Evolutionary conservation across 139 green algal species (phyloP), one percentile per base, ranked within the genome.

Genomic region (Asterochloris sp.): DNA sequence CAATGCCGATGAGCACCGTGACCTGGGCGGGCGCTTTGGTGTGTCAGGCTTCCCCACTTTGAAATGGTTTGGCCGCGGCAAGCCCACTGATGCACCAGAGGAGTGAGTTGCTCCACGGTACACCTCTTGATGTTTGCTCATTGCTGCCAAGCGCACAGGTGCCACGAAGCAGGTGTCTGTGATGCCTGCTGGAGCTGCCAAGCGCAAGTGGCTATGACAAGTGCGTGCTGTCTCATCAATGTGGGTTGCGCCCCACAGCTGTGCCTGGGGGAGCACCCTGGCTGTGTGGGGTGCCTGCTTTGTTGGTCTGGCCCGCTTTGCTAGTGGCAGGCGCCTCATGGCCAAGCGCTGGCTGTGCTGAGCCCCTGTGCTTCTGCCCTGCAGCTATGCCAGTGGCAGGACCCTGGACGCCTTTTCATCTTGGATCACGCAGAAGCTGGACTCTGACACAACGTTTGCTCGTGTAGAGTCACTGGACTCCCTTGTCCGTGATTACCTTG

Each of bases 21-120:
- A 63, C 0, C 68, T 98, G 64, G 94, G 94, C 21, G 86, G 92
- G 76, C 82, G 81, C 21, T 98, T 95, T 87, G 93, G 84, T 17
- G 93, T 98, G 15, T 28, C 74, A 14, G 94, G 94, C 77, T 98
- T 98, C 86, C 94, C 94, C 79, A 98, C 94, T 62, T 76, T 98
- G 88, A 96, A 96, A 87, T 94, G 79, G 81, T 93, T 97, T 77
- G 13, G 74, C 0, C 84, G 92, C 1, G 94, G 93, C 82, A 92
- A 94, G 85, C 75, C 89, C 8, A 74, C 87, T 62, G 86, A 89
- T 23, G 83, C 29, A 15, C 88, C 86, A 17, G 78, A 84, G 15
- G 87, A 91, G 89, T 95, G 66, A 92, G 89, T 78, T n/a, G 10
- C 11, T 17, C 19, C 21, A 54, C 38, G 6, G 38, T 6, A 54